Evolutionary conservation across 2,329 filamentous ascomycete genomes (phyloP).

Genomic region (Paramyrothecium roridum): DNA sequence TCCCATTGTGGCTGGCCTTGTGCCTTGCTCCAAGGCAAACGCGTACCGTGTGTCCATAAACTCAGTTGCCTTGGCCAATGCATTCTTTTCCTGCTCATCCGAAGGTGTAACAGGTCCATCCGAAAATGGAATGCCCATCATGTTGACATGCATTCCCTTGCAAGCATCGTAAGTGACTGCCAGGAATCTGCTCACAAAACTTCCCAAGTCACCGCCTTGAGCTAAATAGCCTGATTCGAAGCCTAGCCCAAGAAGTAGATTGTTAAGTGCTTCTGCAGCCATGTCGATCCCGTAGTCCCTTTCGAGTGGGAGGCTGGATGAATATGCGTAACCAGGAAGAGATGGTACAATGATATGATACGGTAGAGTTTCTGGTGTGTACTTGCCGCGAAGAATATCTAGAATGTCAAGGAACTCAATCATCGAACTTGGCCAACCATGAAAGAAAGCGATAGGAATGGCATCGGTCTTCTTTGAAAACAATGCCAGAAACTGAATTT

Average conservation of each 20-base stretch:
- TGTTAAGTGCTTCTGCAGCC: conserved; percentile 40
- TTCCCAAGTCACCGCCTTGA: conserved; percentile 58
- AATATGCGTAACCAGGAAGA: conserved; percentile 52
- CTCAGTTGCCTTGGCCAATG: conserved; percentile 27
- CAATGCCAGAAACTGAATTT: conserved; percentile 51
- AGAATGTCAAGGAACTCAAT: conserved; percentile 54
- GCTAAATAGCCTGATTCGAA: conserved; percentile 49
- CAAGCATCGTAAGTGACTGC: conserved; percentile 3
- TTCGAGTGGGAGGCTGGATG: conserved; percentile 41
- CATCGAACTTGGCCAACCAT: conserved; percentile 54
- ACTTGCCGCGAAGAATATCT: conserved; percentile 39
- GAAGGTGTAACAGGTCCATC: conserved; percentile 1
- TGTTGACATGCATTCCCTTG: conserved; percentile 11
- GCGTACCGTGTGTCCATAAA: conserved; percentile 40
- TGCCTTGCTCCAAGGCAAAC: conserved; percentile 51
- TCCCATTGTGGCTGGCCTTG: conserved; percentile 53
- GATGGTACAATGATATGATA: conserved; percentile 57
- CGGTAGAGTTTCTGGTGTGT: conserved; percentile 46
- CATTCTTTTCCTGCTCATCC: conserved; percentile 2
- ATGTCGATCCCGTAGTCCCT: conserved; percentile 27
- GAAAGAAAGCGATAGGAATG: conserved; percentile 45
- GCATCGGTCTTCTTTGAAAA: conserved; percentile 50
- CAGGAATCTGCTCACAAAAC: conserved; percentile 37
- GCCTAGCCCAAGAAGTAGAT: conserved; percentile 49
- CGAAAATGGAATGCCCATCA: conserved; percentile 9